Conservation (phyloP, 345 rosid genomes). For the Alliaria petiolata region DNA sequence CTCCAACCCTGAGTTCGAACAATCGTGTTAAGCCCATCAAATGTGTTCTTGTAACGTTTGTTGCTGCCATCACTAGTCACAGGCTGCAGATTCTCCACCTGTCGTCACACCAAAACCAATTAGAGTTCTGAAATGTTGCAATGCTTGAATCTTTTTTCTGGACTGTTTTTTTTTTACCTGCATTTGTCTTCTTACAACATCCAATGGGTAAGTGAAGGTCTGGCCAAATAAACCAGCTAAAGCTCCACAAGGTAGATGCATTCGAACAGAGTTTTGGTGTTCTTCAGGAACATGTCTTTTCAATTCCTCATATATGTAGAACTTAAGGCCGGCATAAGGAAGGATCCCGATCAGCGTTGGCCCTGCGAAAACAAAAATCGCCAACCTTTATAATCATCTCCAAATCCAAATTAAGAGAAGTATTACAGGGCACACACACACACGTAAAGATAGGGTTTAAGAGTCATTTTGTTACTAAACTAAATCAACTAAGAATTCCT, state of each 20-base stretch:
- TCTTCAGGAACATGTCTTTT: constrained; percentile 94
- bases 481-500: not conserved
- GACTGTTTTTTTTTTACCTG: constrained; percentile 51
- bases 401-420: constrained; percentile 13
- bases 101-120: constrained; percentile 1
- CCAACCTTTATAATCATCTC: constrained; percentile 2
- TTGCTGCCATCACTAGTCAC: constrained; percentile 46
- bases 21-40: constrained; percentile 65
- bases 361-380: constrained; percentile 46
- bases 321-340: constrained; percentile 94
- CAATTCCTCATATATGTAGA: constrained; percentile 85
- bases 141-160: not conserved
- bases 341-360: constrained; percentile 90
- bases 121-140: not conserved
- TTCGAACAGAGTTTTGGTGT: constrained; percentile 71
- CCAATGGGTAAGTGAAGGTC: constrained; percentile 89
- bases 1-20: constrained; percentile 82
- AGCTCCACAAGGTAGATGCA: constrained; percentile 97
- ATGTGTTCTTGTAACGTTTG: constrained; percentile 59
- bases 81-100: constrained; percentile 79
- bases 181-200: constrained; percentile 99
- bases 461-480: not conserved
- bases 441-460: not conserved
- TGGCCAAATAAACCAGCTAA: constrained; percentile 94
- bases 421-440: not conserved